These are phyloP conservation scores for Mortierella claussenii DNA, from an alignment of 192 early-diverging fungal genomes.

Conservation along the genomic window DNA sequence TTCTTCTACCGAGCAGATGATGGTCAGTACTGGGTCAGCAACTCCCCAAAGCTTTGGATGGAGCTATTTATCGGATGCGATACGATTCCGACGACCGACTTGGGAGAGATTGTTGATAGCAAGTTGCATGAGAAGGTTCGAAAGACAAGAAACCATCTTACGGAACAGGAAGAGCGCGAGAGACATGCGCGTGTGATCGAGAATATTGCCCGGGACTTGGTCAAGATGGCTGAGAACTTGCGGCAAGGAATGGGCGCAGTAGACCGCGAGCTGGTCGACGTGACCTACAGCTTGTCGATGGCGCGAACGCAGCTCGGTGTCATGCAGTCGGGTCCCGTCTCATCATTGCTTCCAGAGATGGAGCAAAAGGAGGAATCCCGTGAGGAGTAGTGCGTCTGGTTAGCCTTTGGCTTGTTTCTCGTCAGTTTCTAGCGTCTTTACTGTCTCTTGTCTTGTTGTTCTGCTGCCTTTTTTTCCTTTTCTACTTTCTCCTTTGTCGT, in stretches of 20 bases:
- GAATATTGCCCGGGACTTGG: constrained; percentile 40
- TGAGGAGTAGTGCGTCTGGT: constrained; percentile 24
- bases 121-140: constrained; percentile 50
- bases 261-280: constrained; percentile 35
- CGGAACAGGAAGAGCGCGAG: constrained; percentile 48
- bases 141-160: constrained; percentile 40
- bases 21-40: constrained; percentile 51
- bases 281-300: constrained; percentile 46
- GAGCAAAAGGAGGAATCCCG: constrained; percentile 43
- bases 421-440: neutral
- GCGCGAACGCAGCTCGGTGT: constrained; percentile 43
- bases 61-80: constrained; percentile 53
- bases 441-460: constrained; percentile 1
- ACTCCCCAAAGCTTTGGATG: constrained; percentile 52
- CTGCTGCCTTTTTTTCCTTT: constrained; percentile 4
- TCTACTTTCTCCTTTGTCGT: neutral
- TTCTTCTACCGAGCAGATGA: constrained; percentile 52
- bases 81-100: constrained; percentile 46
- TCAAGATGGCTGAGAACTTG: constrained; percentile 33
- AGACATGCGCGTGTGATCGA: constrained; percentile 48
- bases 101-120: constrained; percentile 48
- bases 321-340: constrained; percentile 15
- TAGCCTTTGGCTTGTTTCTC: neutral
- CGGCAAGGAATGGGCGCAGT: constrained; percentile 35
- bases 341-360: constrained; percentile 1